Percentiles rank a stretch among this genome's conserved stretches.
phyloP scores from a whole-genome alignment of 441 rosid genomes.

The Populus hybrid region DNA sequence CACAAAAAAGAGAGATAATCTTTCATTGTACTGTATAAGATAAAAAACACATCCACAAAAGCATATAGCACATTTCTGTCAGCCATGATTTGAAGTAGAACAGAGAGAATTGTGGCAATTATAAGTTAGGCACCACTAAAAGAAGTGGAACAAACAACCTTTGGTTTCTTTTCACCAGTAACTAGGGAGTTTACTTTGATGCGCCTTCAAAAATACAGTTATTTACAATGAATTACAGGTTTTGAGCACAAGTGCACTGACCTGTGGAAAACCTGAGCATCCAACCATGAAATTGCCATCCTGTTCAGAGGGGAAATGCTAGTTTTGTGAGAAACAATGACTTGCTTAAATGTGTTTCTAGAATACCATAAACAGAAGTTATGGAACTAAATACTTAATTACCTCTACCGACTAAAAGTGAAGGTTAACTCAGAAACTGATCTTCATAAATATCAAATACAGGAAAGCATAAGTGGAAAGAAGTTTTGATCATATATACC shows the following conservation, averaged over 20 bases:
- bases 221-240: constrained; percentile 2
- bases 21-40: neutral
- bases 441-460: neutral
- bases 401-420: neutral
- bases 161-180: neutral
- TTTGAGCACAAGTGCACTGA: constrained; percentile 22
- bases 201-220: neutral
- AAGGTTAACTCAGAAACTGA: neutral
- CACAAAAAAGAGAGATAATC: neutral
- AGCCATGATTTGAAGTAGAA: neutral
- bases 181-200: neutral
- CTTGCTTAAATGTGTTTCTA: neutral
- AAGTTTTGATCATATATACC: neutral
- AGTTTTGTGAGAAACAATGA: constrained; percentile 15
- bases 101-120: neutral
- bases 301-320: constrained; percentile 37
- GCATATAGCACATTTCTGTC: neutral
- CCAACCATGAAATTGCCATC: constrained; percentile 97
- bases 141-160: neutral
- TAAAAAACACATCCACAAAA: neutral
- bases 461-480: neutral
- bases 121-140: neutral
- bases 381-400: neutral
- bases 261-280: constrained; percentile 89
- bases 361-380: neutral